Percentiles rank a stretch among this genome's conserved stretches.
Conservation (phyloP, 75 land plant species). For the Pseudotsuga menziesii region DNA sequence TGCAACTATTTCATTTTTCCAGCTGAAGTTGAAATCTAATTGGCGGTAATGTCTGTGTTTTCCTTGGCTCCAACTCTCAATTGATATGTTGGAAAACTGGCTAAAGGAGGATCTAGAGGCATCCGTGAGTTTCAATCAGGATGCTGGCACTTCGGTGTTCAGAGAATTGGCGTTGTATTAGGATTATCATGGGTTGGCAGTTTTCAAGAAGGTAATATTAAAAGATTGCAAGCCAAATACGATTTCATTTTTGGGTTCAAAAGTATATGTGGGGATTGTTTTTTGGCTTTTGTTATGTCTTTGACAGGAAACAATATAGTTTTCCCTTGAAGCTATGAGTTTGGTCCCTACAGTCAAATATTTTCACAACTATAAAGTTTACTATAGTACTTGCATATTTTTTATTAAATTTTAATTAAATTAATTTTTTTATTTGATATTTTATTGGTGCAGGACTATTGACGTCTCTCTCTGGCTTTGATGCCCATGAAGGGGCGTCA, state of each 20-base stretch:
- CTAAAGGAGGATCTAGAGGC: conserved; percentile 44
- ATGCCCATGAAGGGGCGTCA: no score
- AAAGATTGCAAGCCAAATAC: neutral
- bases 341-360: no score
- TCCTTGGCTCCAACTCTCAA: conserved; percentile 35
- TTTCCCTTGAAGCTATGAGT: no score
- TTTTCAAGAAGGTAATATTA: conserved; percentile 34
- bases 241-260: neutral
- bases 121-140: conserved; percentile 19
- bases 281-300: neutral
- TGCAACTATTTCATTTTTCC: no score
- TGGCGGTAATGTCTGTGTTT: neutral
- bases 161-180: conserved; percentile 58
- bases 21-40: neutral
- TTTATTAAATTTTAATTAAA: no score
- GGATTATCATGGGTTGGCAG: conserved; percentile 50
- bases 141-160: conserved; percentile 31
- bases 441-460: no score
- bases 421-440: no score
- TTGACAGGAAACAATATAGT: no score
- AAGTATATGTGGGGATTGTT: neutral
- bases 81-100: conserved; percentile 62
- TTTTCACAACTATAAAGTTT: no score
- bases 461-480: no score
- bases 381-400: no score